Percentiles rank a stretch among this genome's conserved stretches.
Conservation (phyloP, 2,329 filamentous ascomycete genomes). For the Colletotrichum cuscutae region DNA sequence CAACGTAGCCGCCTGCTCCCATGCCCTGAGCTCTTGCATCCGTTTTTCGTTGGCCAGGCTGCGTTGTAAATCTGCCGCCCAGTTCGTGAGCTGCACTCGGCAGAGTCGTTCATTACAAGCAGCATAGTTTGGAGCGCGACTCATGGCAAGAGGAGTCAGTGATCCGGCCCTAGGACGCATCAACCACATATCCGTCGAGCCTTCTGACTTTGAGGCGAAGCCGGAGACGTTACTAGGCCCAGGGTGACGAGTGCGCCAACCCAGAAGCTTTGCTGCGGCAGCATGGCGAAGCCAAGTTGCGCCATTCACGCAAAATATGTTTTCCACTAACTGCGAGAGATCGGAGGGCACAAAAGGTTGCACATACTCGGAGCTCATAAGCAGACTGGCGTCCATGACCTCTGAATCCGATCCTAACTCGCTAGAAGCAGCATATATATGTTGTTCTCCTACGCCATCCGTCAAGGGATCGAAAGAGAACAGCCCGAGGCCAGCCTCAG, state of each 20-base stretch:
- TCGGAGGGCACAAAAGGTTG: slow-evolving; percentile 84
- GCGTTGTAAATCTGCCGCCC: slow-evolving; percentile 83
- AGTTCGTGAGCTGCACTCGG: slow-evolving; percentile 77
- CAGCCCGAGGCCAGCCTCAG: slow-evolving; percentile 65
- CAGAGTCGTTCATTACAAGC: slow-evolving; percentile 47
- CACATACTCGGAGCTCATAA: slow-evolving; percentile 93
- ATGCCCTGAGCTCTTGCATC: slow-evolving; percentile 71
- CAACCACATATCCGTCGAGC: slow-evolving; percentile 55
- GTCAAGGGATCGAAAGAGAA: slow-evolving; percentile 71
- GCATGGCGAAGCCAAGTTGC: slow-evolving; percentile 84
- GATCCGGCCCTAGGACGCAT: slow-evolving; percentile 40
- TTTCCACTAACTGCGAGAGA: slow-evolving; percentile 73
- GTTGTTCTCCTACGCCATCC: slow-evolving; percentile 41
- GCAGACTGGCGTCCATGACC: slow-evolving; percentile 88
- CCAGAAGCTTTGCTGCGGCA: slow-evolving; percentile 82
- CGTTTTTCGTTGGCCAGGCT: slow-evolving; percentile 79
- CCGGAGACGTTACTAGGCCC: slow-evolving; percentile 22
- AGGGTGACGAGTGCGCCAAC: slow-evolving; percentile 64
- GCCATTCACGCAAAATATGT: slow-evolving; percentile 81
- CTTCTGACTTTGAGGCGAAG: neutral
- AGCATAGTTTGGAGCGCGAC: slow-evolving; percentile 36
- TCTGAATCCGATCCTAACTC: slow-evolving; percentile 77
- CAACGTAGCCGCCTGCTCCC: slow-evolving; percentile 75
- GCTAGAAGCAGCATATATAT: slow-evolving; percentile 82
- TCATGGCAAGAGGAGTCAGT: neutral